phyloP scores from a whole-genome alignment of 441 rosid species.

The Erodium chrysanthum region DNA sequence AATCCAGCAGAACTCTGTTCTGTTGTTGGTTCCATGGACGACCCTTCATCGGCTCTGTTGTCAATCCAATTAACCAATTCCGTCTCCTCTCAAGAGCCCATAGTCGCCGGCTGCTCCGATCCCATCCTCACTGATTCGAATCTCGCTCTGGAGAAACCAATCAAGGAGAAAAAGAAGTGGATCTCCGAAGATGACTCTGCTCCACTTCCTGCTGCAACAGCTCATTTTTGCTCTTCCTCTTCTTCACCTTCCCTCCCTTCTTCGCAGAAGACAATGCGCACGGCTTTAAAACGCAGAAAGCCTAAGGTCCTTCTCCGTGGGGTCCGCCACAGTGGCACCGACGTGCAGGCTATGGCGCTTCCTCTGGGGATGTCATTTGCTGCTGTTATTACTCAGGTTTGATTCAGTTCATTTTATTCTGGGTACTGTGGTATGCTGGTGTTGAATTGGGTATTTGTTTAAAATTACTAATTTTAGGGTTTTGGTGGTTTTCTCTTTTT shows the following conservation, averaged over 20 bases:
- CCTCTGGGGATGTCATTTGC: conserved; percentile 95
- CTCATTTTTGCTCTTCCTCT: conserved; percentile 28
- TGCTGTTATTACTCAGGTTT: conserved; percentile 74
- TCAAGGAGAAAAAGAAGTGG: conserved; percentile 27
- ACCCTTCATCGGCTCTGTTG: background rate
- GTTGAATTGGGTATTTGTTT: conserved; percentile 3
- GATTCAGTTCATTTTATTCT: conserved; percentile 22
- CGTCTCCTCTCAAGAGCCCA: background rate
- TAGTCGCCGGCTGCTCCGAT: background rate
- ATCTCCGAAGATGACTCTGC: conserved; percentile 15
- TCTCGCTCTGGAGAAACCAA: background rate
- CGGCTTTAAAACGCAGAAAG: conserved; percentile 32
- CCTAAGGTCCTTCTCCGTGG: conserved; percentile 18
- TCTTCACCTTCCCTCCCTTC: conserved; percentile 20
- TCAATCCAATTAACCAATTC: background rate
- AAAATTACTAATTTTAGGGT: conserved; percentile 9
- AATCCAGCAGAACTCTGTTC: background rate
- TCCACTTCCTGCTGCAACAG: conserved; percentile 5
- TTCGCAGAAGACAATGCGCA: conserved; percentile 24
- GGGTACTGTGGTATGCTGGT: background rate
- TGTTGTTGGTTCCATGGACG: background rate
- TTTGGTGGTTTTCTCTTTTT: conserved; percentile 11
- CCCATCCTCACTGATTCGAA: conserved; percentile 5
- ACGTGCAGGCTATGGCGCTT: conserved; percentile 60
- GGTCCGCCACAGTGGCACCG: conserved; percentile 29